Conservation (phyloP, 768 basidiomycete species). For the Leucocoprinus sp. region DNA sequence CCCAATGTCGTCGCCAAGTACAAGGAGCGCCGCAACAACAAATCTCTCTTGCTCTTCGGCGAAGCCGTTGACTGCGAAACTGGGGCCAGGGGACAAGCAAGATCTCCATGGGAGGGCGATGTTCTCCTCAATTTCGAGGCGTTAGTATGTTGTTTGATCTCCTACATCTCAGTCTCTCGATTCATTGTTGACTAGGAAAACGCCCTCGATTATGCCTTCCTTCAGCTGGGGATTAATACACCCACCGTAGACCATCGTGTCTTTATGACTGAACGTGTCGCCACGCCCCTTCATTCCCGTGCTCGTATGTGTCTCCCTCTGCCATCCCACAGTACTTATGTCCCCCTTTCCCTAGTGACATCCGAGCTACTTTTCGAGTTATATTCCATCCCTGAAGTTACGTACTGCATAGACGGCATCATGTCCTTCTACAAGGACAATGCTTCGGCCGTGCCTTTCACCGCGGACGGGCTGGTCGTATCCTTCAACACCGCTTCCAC, state of each 20-base stretch:
- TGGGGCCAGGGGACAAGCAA: constrained; percentile 68
- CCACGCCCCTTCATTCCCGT: constrained; percentile 83
- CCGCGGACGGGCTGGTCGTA: constrained; percentile 72
- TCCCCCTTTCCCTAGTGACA: constrained; percentile 50
- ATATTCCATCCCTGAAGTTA: constrained; percentile 77
- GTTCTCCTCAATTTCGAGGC: constrained; percentile 88
- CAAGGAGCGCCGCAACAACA: constrained; percentile 82
- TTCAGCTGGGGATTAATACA: constrained; percentile 77
- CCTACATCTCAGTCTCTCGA: constrained; percentile 11
- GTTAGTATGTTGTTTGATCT: constrained; percentile 51
- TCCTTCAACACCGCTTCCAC: constrained; percentile 92
- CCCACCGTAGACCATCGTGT: constrained; percentile 77
- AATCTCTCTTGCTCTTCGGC: constrained; percentile 80
- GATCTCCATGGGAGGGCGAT: constrained; percentile 91
- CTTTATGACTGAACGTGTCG: constrained; percentile 87
- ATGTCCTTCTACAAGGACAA: constrained; percentile 90
- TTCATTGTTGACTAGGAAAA: constrained; percentile 64
- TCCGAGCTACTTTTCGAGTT: constrained; percentile 95
- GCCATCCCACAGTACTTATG: constrained; percentile 4
- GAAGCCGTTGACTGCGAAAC: constrained; percentile 83
- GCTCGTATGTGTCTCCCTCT: constrained; percentile 45
- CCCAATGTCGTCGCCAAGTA: constrained; percentile 78
- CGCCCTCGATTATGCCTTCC: constrained; percentile 86
- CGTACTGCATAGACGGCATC: constrained; percentile 83
- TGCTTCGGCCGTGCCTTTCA: constrained; percentile 29